phyloP scores from a whole-genome alignment of 306 rosid species.

The Cucumis melo region DNA sequence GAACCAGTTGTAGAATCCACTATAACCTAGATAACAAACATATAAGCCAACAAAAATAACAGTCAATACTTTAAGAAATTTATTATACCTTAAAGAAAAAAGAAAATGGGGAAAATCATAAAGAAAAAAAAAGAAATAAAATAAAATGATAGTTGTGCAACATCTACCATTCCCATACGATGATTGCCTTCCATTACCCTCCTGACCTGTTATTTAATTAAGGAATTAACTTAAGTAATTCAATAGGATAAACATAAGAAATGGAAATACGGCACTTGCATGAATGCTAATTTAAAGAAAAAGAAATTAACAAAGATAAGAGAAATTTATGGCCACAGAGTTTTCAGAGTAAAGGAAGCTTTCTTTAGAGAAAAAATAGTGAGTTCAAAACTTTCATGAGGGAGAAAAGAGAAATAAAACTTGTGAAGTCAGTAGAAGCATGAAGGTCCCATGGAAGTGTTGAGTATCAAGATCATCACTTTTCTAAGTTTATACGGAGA shows the following conservation, averaged over 20 bases:
- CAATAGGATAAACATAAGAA: background rate
- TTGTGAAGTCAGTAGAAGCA: background rate
- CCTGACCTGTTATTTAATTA: slow-evolving; percentile 48
- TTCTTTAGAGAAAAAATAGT: background rate
- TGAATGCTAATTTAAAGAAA: background rate
- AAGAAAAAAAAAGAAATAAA: background rate
- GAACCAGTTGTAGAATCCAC: slow-evolving; percentile 57
- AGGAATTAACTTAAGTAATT: slow-evolving; percentile 3
- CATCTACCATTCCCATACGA: slow-evolving; percentile 98
- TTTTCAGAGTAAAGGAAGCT: background rate
- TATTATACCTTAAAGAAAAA: slow-evolving; percentile 8
- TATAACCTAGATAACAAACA: slow-evolving; percentile 46
- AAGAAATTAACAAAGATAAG: background rate
- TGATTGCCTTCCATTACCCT: slow-evolving; percentile 98
- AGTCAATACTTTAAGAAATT: slow-evolving; percentile 9
- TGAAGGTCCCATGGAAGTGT: background rate
- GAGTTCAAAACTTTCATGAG: background rate
- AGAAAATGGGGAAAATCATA: slow-evolving; percentile 6
- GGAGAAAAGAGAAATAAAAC: background rate
- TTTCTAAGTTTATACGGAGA: background rate
- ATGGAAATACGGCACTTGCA: background rate
- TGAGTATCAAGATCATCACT: background rate
- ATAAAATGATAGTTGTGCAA: slow-evolving; percentile 13
- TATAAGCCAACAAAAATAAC: slow-evolving; percentile 17
- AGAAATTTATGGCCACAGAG: background rate